Percentiles rank a stretch among this genome's conserved stretches.
These are phyloP conservation scores for Thozetella sp. DNA, from an alignment of 495 filamentous ascomycete genomes.

Conservation along the genomic window DNA sequence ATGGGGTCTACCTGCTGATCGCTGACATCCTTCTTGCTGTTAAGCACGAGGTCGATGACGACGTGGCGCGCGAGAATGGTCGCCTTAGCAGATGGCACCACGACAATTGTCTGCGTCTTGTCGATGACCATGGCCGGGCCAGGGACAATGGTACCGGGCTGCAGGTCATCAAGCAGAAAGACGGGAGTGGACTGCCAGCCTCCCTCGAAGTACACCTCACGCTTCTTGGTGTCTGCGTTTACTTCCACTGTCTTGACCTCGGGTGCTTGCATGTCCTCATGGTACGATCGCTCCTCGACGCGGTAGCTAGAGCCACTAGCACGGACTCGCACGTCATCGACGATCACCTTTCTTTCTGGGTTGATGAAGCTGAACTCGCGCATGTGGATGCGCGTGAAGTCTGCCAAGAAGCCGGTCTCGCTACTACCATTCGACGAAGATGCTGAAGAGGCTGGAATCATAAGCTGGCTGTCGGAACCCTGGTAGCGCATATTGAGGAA, in stretches of 20 bases:
- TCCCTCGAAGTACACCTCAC: conserved; percentile 68
- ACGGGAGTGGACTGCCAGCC: conserved; percentile 80
- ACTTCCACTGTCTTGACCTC: conserved; percentile 57
- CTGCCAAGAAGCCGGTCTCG: conserved; percentile 78
- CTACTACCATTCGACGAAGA: background rate
- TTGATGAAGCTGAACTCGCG: conserved; percentile 91
- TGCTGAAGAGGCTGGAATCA: conserved; percentile 70
- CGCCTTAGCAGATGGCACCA: conserved; percentile 77
- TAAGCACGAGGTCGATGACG: conserved; percentile 68
- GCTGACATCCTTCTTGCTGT: conserved; percentile 45
- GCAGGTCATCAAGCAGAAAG: conserved; percentile 79
- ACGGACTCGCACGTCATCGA: conserved; percentile 88
- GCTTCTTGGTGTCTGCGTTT: conserved; percentile 50
- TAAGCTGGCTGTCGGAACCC: conserved; percentile 84
- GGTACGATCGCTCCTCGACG: conserved; percentile 76
- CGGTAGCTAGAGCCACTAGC: conserved; percentile 64
- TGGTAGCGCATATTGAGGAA: conserved; percentile 90
- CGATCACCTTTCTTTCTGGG: conserved; percentile 81
- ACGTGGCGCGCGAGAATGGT: conserved; percentile 75
- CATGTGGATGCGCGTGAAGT: conserved; percentile 82
- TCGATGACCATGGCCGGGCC: conserved; percentile 94
- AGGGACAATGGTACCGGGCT: conserved; percentile 70
- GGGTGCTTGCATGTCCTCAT: conserved; percentile 81
- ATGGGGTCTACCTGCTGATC: conserved; percentile 76
- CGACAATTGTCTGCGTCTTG: conserved; percentile 92